A percentile compares a stretch with the other conserved stretches of the same genome.
Conservation (phyloP, 805 yeast species). For the Brettanomyces bruxellensis region DNA sequence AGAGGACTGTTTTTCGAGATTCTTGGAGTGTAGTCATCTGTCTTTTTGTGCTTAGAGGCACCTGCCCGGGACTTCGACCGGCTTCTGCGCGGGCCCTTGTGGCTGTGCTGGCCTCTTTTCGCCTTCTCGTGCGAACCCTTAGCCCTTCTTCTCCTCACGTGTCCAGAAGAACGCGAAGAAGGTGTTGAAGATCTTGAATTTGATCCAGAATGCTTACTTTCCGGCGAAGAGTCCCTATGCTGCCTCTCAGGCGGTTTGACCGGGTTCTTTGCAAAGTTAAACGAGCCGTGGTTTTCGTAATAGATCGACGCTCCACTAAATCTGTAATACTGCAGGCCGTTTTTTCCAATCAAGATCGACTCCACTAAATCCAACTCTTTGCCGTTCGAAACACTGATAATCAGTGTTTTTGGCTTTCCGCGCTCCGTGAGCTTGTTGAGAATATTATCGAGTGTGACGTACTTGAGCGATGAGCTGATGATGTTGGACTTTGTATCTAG, state of each 20-base stretch:
- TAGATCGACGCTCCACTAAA: conserved; percentile 54
- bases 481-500: conserved; percentile 56
- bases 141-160: conserved; percentile 3
- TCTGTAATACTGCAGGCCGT: conserved; percentile 48
- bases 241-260: conserved; percentile 1
- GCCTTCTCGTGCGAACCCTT: conserved; percentile 2
- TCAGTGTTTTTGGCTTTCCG: conserved; percentile 20
- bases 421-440: conserved; percentile 27
- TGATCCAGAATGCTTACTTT: not conserved
- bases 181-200: conserved; percentile 1
- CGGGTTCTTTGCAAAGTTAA: conserved; percentile 17
- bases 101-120: not conserved
- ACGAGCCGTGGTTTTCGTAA: conserved; percentile 25
- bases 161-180: not conserved
- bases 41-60: conserved; percentile 1
- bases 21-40: conserved; percentile 24
- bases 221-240: conserved; percentile 5
- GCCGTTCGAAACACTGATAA: conserved; percentile 49
- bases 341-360: conserved; percentile 67
- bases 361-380: conserved; percentile 75
- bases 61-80: not conserved
- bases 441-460: conserved; percentile 42
- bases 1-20: conserved; percentile 24
- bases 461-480: conserved; percentile 49
- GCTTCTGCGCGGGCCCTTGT: not conserved